Evolutionary conservation across 176 grass and related monocot genomes (phyloP).

Genomic region (Oryza longistaminata): DNA sequence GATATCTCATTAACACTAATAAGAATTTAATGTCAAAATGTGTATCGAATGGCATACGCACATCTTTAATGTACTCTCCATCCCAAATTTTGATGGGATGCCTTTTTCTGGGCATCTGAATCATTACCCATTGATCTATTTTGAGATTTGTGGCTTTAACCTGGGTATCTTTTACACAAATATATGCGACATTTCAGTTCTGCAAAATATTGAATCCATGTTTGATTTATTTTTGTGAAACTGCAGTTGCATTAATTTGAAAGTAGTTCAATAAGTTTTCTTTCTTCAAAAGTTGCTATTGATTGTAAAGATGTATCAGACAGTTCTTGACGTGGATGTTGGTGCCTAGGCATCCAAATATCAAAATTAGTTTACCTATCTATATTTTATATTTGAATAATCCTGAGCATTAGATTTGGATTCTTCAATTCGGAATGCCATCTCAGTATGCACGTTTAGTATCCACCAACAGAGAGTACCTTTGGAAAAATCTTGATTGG

Average conservation of each 20-base stretch:
- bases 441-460: background rate
- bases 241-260: background rate
- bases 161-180: background rate
- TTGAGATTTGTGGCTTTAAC: no score
- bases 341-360: background rate
- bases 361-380: background rate
- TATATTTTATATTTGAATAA: slow-evolving; percentile 1
- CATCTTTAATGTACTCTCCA: background rate
- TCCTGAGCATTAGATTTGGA: background rate
- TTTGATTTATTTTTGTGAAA: background rate
- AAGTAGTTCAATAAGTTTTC: background rate
- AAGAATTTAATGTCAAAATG: background rate
- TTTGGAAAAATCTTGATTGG: background rate
- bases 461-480: background rate
- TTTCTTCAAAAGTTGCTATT: background rate
- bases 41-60: background rate
- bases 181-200: background rate
- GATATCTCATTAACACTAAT: background rate
- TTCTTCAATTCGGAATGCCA: slow-evolving; percentile 11
- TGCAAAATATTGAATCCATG: background rate
- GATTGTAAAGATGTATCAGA: background rate
- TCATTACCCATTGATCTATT: no score
- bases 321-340: background rate
- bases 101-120: no score
- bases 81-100: background rate